These are phyloP conservation scores for Hypoxylon sp. DNA, from an alignment of 2,329 filamentous ascomycete genomes.

Conservation along the genomic window DNA sequence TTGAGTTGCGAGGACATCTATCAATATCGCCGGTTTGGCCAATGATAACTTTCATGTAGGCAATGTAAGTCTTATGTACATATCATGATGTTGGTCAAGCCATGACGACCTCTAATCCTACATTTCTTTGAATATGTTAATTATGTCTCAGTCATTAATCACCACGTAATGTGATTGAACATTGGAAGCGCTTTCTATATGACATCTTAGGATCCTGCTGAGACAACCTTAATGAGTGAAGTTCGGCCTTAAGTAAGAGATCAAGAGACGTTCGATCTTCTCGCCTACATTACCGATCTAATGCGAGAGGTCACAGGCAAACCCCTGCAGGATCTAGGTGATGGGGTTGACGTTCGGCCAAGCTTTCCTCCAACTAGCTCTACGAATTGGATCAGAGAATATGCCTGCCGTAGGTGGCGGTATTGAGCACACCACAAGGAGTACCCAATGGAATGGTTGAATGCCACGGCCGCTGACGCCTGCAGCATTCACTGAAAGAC, in stretches of 20 bases:
- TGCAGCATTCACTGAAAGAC: conserved; percentile 26
- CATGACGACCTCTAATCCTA: not conserved
- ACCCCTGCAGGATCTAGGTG: conserved; percentile 44
- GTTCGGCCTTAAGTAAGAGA: conserved; percentile 12
- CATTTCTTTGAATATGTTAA: not conserved
- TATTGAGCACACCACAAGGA: conserved; percentile 17
- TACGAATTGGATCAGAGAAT: conserved; percentile 28
- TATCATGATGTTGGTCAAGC: not conserved
- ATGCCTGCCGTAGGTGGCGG: conserved; percentile 23
- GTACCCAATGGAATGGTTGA: conserved; percentile 38
- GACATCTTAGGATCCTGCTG: not conserved
- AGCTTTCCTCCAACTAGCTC: conserved; percentile 33
- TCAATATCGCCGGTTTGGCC: conserved; percentile 23
- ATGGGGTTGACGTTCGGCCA: conserved; percentile 38
- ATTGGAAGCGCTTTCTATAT: not conserved
- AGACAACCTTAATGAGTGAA: not conserved
- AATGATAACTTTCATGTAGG: conserved; percentile 19
- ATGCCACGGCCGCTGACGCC: conserved; percentile 38
- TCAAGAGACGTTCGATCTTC: conserved; percentile 31
- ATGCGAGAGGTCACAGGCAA: conserved; percentile 43
- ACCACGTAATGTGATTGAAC: not conserved
- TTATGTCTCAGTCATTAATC: not conserved
- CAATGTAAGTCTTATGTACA: conserved; percentile 13
- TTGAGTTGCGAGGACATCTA: conserved; percentile 11
- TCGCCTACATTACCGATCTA: conserved; percentile 41